These are phyloP conservation scores for Paradendryphiella salina DNA, from an alignment of 2,329 filamentous ascomycete genomes.

Conservation along the genomic window DNA sequence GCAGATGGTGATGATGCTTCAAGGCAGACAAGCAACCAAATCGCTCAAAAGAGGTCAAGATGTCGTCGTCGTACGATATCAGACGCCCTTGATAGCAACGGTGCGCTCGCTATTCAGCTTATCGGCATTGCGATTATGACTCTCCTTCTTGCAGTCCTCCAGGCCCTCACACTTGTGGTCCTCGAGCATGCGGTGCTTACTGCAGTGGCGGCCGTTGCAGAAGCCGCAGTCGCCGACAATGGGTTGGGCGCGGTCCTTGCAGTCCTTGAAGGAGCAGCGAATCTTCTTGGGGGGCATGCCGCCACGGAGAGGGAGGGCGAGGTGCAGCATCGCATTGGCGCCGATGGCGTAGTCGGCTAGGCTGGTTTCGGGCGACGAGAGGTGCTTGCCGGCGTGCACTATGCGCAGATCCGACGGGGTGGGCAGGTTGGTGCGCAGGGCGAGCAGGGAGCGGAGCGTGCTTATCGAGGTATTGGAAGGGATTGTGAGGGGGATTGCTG, in stretches of 20 bases:
- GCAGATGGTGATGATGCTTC: constrained; percentile 3
- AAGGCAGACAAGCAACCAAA: background rate
- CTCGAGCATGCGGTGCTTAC: constrained; percentile 90
- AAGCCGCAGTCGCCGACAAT: constrained; percentile 97
- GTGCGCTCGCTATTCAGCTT: constrained; percentile 92
- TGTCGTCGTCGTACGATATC: no score
- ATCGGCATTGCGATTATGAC: constrained; percentile 88
- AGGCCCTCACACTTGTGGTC: constrained; percentile 91
- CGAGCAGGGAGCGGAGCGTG: constrained; percentile 61
- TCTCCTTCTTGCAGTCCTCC: constrained; percentile 97
- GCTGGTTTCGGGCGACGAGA: constrained; percentile 49
- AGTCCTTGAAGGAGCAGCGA: constrained; percentile 86
- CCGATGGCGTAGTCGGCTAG: constrained; percentile 55
- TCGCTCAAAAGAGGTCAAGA: constrained; percentile 45
- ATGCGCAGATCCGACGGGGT: constrained; percentile 56
- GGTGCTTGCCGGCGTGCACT: constrained; percentile 62
- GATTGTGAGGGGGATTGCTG: constrained; percentile 62
- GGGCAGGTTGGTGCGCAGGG: constrained; percentile 60
- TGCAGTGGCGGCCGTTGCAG: constrained; percentile 91
- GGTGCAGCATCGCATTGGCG: constrained; percentile 57
- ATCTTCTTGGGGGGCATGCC: constrained; percentile 71
- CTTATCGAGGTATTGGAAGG: constrained; percentile 58
- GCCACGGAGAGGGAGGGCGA: constrained; percentile 61
- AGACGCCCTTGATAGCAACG: constrained; percentile 85
- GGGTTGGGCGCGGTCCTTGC: constrained; percentile 82